Conservation (phyloP, 768 basidiomycete species). For the Podaxis carcinomalis region DNA sequence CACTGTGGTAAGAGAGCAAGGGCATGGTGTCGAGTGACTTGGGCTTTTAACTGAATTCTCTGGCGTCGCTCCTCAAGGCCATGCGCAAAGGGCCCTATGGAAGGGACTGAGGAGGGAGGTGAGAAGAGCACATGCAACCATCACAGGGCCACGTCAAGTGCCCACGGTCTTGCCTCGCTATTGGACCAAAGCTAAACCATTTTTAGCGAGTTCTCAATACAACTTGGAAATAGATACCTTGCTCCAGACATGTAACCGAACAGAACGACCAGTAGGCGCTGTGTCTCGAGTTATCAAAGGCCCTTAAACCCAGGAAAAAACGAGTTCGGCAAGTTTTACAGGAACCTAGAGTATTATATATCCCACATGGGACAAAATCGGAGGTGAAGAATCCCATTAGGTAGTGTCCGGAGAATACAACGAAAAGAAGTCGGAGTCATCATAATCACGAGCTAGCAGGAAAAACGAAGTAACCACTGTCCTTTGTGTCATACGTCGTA, state of each 20-base stretch:
- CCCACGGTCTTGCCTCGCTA: conserved; percentile 5
- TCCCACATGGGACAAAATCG: neutral
- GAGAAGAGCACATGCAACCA: conserved; percentile 5
- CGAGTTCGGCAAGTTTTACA: no score
- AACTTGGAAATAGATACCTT: neutral
- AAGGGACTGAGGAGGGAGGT: neutral
- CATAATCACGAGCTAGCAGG: neutral
- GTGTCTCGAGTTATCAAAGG: neutral
- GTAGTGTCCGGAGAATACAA: neutral
- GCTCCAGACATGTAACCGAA: neutral
- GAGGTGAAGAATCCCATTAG: neutral
- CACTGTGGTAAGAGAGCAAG: conserved; percentile 28
- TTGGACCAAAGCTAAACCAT: neutral
- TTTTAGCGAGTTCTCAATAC: neutral
- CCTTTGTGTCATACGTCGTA: neutral
- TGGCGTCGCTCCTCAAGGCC: neutral
- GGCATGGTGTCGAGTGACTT: conserved; percentile 23
- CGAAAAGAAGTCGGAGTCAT: neutral
- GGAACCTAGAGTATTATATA: neutral
- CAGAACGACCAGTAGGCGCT: neutral
- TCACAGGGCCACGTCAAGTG: conserved; percentile 5
- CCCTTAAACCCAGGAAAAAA: no score
- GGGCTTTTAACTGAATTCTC: conserved; percentile 6
- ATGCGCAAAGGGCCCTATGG: conserved; percentile 1
- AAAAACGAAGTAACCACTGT: neutral